A percentile compares a stretch with the other conserved stretches of the same genome.
Conservation (phyloP, 2,329 filamentous ascomycete genomes). For the Ophiostoma australiae region DNA sequence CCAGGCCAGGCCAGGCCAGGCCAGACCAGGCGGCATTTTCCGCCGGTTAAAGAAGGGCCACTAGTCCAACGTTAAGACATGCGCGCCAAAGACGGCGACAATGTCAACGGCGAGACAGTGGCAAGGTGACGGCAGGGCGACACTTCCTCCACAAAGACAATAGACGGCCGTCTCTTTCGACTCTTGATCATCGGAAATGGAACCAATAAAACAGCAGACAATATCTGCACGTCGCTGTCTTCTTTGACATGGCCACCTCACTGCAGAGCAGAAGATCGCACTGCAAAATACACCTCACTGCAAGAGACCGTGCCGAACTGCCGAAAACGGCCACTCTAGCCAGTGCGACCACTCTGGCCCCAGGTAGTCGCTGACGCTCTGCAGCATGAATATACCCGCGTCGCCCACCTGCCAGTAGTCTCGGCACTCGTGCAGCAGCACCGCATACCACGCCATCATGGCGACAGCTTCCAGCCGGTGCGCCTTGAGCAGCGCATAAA, state of each 20-base stretch:
- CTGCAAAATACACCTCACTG: neutral
- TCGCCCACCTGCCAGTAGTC: slow-evolving; percentile 36
- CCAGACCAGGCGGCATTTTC: neutral
- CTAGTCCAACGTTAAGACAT: neutral
- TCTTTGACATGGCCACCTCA: neutral
- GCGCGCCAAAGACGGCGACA: neutral
- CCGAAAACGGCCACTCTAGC: slow-evolving; percentile 30
- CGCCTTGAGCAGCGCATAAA: slow-evolving; percentile 35
- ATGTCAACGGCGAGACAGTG: neutral
- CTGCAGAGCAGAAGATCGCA: no score
- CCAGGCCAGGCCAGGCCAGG: neutral
- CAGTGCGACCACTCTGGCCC: slow-evolving; percentile 34
- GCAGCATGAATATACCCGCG: slow-evolving; percentile 33
- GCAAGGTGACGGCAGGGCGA: neutral
- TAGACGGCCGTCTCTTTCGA: neutral
- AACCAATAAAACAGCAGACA: neutral
- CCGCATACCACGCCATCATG: slow-evolving; percentile 41
- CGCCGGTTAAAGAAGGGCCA: neutral
- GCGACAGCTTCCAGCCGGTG: slow-evolving; percentile 39
- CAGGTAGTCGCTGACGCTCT: slow-evolving; percentile 30
- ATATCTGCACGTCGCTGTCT: neutral
- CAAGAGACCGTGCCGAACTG: slow-evolving; percentile 24
- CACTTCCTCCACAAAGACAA: neutral
- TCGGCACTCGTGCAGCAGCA: slow-evolving; percentile 38
- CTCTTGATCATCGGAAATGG: neutral